Evolutionary conservation across 1,284 basidiomycete species (phyloP).

Genomic region (Clitocybe nebularis): DNA sequence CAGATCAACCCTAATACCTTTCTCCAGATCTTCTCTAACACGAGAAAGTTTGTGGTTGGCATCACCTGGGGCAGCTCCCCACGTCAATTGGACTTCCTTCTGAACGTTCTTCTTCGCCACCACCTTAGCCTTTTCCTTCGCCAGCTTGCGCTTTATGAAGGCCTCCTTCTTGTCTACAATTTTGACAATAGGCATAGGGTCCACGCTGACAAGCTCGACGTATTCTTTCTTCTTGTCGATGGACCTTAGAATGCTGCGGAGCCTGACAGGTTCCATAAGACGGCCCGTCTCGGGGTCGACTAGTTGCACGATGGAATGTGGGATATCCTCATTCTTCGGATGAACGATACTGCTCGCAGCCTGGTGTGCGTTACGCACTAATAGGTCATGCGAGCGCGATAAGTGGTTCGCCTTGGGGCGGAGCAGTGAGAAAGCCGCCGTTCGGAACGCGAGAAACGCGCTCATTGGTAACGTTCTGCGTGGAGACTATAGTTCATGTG

Average conservation of each 20-base stretch:
- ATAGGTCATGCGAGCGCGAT: constrained; percentile 6
- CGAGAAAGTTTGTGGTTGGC: constrained; percentile 65
- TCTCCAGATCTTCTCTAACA: constrained; percentile 53
- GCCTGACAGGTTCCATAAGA: constrained; percentile 29
- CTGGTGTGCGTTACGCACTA: constrained; percentile 8
- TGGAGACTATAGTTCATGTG: no score
- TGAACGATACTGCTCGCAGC: constrained; percentile 20
- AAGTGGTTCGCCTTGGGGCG: constrained; percentile 10
- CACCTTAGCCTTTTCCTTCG: constrained; percentile 30
- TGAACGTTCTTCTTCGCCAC: constrained; percentile 32
- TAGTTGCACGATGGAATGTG: constrained; percentile 39
- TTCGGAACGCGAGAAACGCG: constrained; percentile 24
- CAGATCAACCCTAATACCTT: constrained; percentile 57
- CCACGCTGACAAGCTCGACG: constrained; percentile 46
- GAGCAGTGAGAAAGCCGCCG: constrained; percentile 21
- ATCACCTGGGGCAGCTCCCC: constrained; percentile 60
- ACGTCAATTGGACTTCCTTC: constrained; percentile 77
- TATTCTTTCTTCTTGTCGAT: constrained; percentile 37
- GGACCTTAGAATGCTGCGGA: constrained; percentile 36
- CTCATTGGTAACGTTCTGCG: constrained; percentile 16
- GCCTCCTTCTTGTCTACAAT: constrained; percentile 38
- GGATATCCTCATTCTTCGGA: constrained; percentile 30
- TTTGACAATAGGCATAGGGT: constrained; percentile 50
- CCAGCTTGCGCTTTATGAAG: constrained; percentile 30
- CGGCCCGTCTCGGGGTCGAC: constrained; percentile 45